These are phyloP conservation scores for Didymella segeticola DNA, from an alignment of 2,329 filamentous ascomycete species.

Conservation along the genomic window DNA sequence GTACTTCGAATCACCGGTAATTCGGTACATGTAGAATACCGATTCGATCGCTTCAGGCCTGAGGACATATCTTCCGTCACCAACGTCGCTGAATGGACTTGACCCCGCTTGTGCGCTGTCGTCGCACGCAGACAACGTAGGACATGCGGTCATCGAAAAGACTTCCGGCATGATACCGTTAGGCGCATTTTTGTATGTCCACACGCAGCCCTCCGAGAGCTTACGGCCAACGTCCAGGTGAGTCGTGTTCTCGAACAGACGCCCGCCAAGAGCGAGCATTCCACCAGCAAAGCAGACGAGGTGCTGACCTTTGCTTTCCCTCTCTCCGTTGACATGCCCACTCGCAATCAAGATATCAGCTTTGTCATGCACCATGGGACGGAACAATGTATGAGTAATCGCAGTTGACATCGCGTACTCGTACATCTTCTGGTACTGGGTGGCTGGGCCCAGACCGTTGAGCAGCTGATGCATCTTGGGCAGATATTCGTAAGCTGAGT, in stretches of 20 bases:
- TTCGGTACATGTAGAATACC: slow-evolving; percentile 65
- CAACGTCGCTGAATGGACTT: slow-evolving; percentile 49
- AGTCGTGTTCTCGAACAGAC: slow-evolving; percentile 58
- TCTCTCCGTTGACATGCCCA: slow-evolving; percentile 42
- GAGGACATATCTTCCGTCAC: slow-evolving; percentile 55
- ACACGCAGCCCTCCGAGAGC: slow-evolving; percentile 66
- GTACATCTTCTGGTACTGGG: slow-evolving; percentile 61
- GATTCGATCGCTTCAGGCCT: slow-evolving; percentile 66
- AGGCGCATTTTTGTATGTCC: slow-evolving; percentile 63
- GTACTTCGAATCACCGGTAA: slow-evolving; percentile 60
- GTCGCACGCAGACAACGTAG: slow-evolving; percentile 46
- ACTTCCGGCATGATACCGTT: slow-evolving; percentile 67
- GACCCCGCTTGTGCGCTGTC: slow-evolving; percentile 48
- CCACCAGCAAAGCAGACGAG: slow-evolving; percentile 66
- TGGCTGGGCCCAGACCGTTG: slow-evolving; percentile 55
- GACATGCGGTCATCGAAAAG: slow-evolving; percentile 56
- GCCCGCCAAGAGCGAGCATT: slow-evolving; percentile 66
- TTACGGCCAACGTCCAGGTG: slow-evolving; percentile 64
- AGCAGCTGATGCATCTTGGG: slow-evolving; percentile 56
- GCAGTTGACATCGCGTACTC: slow-evolving; percentile 56
- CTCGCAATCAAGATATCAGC: slow-evolving; percentile 56
- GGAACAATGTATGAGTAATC: slow-evolving; percentile 55
- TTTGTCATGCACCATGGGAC: slow-evolving; percentile 57
- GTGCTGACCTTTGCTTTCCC: slow-evolving; percentile 61
- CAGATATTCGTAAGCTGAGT: slow-evolving; percentile 50